Evolutionary conservation across 257 asterid genomes (phyloP), one percentile per base, ranked within the genome.

Genomic region (Solanum bukasovii): DNA sequence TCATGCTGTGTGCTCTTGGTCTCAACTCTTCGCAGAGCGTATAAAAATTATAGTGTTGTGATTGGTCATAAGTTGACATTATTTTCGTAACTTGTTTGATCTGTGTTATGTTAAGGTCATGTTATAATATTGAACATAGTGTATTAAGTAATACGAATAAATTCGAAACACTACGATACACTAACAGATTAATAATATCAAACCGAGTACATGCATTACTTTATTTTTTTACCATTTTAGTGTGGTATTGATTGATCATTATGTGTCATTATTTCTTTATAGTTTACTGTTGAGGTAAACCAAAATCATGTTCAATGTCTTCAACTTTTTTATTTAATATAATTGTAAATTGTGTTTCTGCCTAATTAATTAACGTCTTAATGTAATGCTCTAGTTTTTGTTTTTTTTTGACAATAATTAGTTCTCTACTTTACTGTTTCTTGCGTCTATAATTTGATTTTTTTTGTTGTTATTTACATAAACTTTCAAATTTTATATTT

Each of bases 171-270:
- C 9, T 20, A 56, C 0, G 10, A 18, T 6, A 6, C 21, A 56
- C 23, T 5, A 2, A 46, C 20, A 46, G 3, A 56, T 56, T 18
- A 56, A 56, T 56, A 56, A 56, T 56, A 56, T 56, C 65, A 56
- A 2, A 56, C n/a, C 2, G 1, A 56, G 1, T 20, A 56, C 0
- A 7, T 18, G 9, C 6, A 1, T 56, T 0, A 56, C 7, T 18
- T 56, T 56, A 14, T 5, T 16, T 5, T 5, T 52, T 52, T 6
- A 1, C 23, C 4, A 2, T 56, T 20, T 20, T 20, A 10, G 4
- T 25, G 59, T 38, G 61, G 52, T 74, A 35, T 37, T 72, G 14
- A 40, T 77, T 40, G 61, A 77, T 77, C 84, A 38, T 40, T 77
- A 40, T 52, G 25, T 77, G 84, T 77, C n/a, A 40, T 40, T 40